A percentile compares a stretch with the other conserved stretches of the same genome.
These are phyloP conservation scores for Chytriomyces sp. DNA, from an alignment of 192 early-diverging fungal species.

Conservation along the genomic window DNA sequence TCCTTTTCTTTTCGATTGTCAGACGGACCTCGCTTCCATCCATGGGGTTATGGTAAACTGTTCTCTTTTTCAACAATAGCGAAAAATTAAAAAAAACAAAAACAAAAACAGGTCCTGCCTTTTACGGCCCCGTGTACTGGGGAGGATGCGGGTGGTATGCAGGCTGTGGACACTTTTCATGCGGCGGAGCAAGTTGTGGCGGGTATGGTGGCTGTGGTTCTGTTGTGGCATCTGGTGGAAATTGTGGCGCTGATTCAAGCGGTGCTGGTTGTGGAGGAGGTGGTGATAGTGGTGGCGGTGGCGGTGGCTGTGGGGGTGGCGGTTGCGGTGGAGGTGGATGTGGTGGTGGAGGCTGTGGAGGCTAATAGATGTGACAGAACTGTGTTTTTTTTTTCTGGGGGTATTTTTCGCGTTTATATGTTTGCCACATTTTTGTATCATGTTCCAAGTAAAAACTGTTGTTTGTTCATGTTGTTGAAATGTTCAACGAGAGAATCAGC, in stretches of 20 bases:
- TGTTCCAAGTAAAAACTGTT: too few species aligned
- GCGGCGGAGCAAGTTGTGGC: background rate
- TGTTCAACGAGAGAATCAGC: too few species aligned
- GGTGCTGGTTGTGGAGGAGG: constrained; percentile 1
- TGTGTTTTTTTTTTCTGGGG: too few species aligned
- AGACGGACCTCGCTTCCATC: constrained; percentile 7
- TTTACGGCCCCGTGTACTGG: background rate
- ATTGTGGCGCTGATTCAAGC: constrained; percentile 5
- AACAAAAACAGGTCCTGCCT: background rate
- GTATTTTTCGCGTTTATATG: too few species aligned
- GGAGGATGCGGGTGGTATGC: background rate
- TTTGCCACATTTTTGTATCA: too few species aligned
- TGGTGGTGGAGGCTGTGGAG: background rate
- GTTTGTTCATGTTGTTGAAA: too few species aligned
- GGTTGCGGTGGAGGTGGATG: background rate
- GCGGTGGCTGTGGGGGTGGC: background rate
- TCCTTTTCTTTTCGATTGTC: background rate
- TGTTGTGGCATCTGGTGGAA: background rate
- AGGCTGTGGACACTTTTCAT: constrained; percentile 5
- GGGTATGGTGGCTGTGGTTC: background rate
- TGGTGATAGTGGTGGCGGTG: background rate
- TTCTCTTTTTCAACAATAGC: background rate
- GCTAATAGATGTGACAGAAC: background rate
- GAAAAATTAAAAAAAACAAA: background rate
- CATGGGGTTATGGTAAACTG: constrained; percentile 1